Percentiles rank a stretch among this genome's conserved stretches.
Evolutionary conservation across 129 eudicot genomes (phyloP).

Genomic region (Chrysanthemum seticuspe): DNA sequence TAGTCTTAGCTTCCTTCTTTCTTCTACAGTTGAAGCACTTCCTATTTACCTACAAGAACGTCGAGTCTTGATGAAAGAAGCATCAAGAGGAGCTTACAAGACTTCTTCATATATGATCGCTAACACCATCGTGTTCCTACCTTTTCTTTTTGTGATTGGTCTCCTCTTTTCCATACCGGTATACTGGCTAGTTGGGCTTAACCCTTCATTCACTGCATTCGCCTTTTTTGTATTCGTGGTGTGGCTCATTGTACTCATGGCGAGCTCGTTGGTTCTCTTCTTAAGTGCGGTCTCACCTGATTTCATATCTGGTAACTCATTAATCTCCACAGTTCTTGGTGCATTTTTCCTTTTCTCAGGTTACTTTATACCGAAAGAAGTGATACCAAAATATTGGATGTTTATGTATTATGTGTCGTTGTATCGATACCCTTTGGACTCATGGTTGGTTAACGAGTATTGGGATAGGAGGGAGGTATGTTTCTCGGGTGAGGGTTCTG

Average conservation of each 20-base stretch:
- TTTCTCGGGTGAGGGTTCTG: constrained; percentile 39
- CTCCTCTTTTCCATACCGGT: constrained; percentile 75
- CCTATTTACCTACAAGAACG: constrained; percentile 97
- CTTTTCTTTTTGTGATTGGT: constrained; percentile 74
- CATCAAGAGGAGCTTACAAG: constrained; percentile 83
- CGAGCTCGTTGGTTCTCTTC: constrained; percentile 91
- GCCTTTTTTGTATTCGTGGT: constrained; percentile 65
- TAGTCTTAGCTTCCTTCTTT: constrained; percentile 92
- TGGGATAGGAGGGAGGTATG: constrained; percentile 71
- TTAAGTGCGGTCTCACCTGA: constrained; percentile 86
- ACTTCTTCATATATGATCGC: constrained; percentile 91
- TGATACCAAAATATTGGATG: constrained; percentile 86
- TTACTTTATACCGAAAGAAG: constrained; percentile 85
- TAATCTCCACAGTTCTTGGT: constrained; percentile 86
- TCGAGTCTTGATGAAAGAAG: constrained; percentile 89
- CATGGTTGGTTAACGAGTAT: constrained; percentile 80
- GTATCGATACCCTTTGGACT: constrained; percentile 88
- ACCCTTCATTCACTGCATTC: constrained; percentile 67
- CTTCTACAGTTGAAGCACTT: constrained; percentile 96
- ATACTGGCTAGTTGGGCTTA: constrained; percentile 89
- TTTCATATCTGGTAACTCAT: constrained; percentile 90
- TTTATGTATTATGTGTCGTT: constrained; percentile 94
- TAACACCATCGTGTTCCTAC: constrained; percentile 82
- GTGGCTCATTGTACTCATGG: constrained; percentile 94
- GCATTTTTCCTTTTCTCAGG: constrained; percentile 95